Evolutionary conservation across 164 flowering plant species (phyloP).

Genomic region (Chimonanthus salicifolius): DNA sequence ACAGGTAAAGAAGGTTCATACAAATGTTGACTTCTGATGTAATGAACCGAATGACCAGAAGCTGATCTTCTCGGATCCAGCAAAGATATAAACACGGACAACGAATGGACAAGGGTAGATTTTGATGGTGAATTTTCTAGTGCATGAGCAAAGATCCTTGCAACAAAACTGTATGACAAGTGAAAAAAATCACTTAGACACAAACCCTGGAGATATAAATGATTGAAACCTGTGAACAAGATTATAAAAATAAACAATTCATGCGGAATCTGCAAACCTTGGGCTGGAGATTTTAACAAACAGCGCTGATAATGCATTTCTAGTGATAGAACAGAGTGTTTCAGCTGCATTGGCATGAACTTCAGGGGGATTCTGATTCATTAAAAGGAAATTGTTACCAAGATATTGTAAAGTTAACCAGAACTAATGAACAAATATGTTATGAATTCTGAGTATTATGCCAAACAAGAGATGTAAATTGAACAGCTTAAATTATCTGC

Average conservation of each 20-base stretch:
- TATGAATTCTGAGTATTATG: no score
- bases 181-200: neutral
- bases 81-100: conserved; percentile 87
- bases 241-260: neutral
- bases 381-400: conserved; percentile 1
- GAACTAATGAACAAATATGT: neutral
- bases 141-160: conserved; percentile 76
- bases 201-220: neutral
- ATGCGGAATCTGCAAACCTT: conserved; percentile 41
- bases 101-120: conserved; percentile 81
- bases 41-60: conserved; percentile 46
- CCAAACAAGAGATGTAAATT: no score
- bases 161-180: conserved; percentile 59
- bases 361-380: conserved; percentile 67
- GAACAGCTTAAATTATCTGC: neutral
- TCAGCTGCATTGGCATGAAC: conserved; percentile 98
- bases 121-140: conserved; percentile 71
- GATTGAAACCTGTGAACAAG: neutral
- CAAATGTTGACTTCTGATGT: conserved; percentile 69
- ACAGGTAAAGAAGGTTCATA: conserved; percentile 60
- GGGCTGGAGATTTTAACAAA: conserved; percentile 78
- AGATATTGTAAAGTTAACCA: neutral
- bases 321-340: conserved; percentile 77
- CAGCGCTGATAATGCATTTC: conserved; percentile 72
- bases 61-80: conserved; percentile 80